Evolutionary conservation across 768 basidiomycete species (phyloP), one percentile per base, ranked within the genome.

Genomic region (Russula olivacea): DNA sequence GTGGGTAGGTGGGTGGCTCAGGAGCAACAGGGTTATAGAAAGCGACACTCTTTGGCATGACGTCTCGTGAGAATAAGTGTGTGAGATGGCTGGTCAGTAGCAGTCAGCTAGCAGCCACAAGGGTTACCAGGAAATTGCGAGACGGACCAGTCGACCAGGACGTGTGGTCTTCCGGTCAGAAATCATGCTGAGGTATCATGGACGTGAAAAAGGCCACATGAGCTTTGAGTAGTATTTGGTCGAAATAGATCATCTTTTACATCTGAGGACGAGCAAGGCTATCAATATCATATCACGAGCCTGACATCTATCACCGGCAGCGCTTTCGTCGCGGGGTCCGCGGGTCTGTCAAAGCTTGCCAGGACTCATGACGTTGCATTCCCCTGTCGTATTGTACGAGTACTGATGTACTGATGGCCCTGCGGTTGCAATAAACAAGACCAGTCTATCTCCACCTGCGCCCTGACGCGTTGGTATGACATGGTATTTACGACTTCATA

Each of bases 1-100:
- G 47, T 23, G 63, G 53, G 40, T 60, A 56, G 36, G 63, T 60
- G 28, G 58, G 63, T n/a, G 63, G 63, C 38, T 64, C 63, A 4
- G 58, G 54, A 15, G 48, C 48, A 12, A 59, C 11, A 11, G 51
- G 58, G 38, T 63, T 55, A 23, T 60, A 60, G 17, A 55, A 50
- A 14, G 59, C 48, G 32, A 56, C 23, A 19, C 36, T 60, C 23
- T 60, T 47, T 28, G 63, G 32, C 63, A 64, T 64, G 58, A 21
- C 3, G 45, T 28, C 28, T 28, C 28, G 30, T 19, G 43, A 36
- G 53, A 49, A 41, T 43, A 34, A 36, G 48, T 1, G 41, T 52
- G 23, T 15, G 50, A 41, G 38, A 28, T 25, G 48, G 38, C n/a
- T 51, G 25, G 48, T 21, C 21, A 6, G 43, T 23, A 14, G 30